Percentiles rank a stretch among this genome's conserved stretches.
phyloP scores from a whole-genome alignment of 352 stramenopile species.

The Phytophthora foliorum region DNA sequence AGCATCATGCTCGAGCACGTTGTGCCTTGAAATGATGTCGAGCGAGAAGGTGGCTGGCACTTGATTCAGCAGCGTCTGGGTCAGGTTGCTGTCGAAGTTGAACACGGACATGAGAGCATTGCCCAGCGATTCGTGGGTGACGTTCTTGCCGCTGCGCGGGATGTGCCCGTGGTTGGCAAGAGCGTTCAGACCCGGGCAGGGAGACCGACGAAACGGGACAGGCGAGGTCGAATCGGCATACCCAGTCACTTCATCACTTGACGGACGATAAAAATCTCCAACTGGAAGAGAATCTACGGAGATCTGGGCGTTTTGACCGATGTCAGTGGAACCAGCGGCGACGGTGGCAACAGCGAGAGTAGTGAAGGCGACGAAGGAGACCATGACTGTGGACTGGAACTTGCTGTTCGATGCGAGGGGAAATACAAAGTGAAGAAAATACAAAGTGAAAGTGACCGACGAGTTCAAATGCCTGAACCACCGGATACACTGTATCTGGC shows the following conservation, averaged over 20 bases:
- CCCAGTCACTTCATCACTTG: constrained; percentile 33
- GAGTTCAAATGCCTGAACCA: constrained; percentile 14
- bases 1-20: constrained; percentile 63
- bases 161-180: constrained; percentile 67
- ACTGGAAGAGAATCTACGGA: constrained; percentile 24
- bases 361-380: constrained; percentile 21
- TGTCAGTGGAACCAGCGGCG: constrained; percentile 19
- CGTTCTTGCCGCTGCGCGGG: constrained; percentile 53
- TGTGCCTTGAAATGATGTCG: constrained; percentile 46
- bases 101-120: constrained; percentile 38
- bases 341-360: constrained; percentile 18
- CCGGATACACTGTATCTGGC: constrained; percentile 1
- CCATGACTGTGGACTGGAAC: constrained; percentile 12
- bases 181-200: constrained; percentile 56
- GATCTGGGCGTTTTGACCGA: constrained; percentile 14
- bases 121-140: constrained; percentile 35
- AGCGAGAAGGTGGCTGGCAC: constrained; percentile 36
- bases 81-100: constrained; percentile 36
- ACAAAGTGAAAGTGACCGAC: constrained; percentile 15
- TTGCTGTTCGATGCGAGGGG: background rate
- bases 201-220: constrained; percentile 39
- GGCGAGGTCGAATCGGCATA: constrained; percentile 35
- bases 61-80: constrained; percentile 31
- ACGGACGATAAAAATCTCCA: constrained; percentile 48
- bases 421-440: too few relatives aligned